Conservation (phyloP, 257 asterid species). For the Nicotiana obtusifolia region DNA sequence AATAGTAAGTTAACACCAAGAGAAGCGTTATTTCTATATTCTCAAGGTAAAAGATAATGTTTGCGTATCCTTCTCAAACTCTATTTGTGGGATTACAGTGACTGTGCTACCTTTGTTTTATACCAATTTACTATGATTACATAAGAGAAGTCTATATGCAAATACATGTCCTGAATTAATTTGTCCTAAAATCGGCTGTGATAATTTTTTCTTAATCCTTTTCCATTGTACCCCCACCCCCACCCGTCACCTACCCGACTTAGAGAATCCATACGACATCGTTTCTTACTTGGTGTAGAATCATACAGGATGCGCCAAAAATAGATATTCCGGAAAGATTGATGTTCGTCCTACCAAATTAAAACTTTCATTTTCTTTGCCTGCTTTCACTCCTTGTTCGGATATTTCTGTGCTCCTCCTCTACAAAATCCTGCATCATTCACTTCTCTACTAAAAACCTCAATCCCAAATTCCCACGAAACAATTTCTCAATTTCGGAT, state of each 20-base stretch:
- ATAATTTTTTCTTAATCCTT: no score
- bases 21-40: no score
- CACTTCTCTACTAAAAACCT: not conserved
- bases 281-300: not conserved
- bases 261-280: not conserved
- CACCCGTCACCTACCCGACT: fast-evolving
- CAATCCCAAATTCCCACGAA: not conserved
- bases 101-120: no score
- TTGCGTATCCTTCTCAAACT: not conserved
- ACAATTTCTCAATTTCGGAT: not conserved
- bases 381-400: not conserved
- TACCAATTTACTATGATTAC: no score
- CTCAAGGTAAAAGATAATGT: no score
- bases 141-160: no score
- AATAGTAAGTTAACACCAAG: no score
- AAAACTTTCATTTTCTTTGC: not conserved
- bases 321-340: conserved; percentile 4
- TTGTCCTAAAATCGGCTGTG: no score
- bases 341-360: not conserved
- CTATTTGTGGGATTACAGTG: no score
- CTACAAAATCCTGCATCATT: not conserved
- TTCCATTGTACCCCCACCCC: not conserved
- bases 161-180: no score
- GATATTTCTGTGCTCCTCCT: not conserved
- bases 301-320: not conserved